phyloP scores from a whole-genome alignment of 768 basidiomycete genomes.

The Naganishia randhawae region DNA sequence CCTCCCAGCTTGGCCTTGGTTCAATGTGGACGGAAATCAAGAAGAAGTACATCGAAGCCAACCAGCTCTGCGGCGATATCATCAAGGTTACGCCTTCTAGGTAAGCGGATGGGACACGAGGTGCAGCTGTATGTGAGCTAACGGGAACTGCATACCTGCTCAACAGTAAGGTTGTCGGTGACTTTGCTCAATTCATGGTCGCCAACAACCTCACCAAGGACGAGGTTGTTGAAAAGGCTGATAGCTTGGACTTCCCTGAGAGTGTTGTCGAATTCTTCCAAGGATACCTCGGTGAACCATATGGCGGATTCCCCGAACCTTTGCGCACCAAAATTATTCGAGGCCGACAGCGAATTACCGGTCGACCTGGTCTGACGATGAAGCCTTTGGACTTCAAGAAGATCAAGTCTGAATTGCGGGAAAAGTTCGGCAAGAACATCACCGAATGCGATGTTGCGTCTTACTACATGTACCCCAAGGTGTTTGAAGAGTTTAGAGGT shows the following conservation, averaged over 20 bases:
- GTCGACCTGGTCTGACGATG: conserved; percentile 84
- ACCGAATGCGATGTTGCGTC: conserved; percentile 88
- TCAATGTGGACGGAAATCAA: conserved; percentile 97
- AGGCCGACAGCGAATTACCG: conserved; percentile 87
- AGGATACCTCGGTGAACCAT: conserved; percentile 95
- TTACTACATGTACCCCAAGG: conserved; percentile 99
- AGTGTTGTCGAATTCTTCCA: conserved; percentile 84
- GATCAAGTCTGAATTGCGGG: conserved; percentile 85
- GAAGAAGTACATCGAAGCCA: conserved; percentile 97
- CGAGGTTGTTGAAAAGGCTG: conserved; percentile 80
- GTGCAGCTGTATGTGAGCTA: neutral
- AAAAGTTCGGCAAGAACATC: conserved; percentile 93
- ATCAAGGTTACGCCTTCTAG: conserved; percentile 98
- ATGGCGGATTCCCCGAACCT: conserved; percentile 98
- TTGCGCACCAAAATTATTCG: conserved; percentile 86
- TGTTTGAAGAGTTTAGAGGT: conserved; percentile 93
- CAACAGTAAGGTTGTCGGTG: conserved; percentile 73
- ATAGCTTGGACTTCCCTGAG: conserved; percentile 84
- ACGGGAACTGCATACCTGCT: neutral
- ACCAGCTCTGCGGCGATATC: conserved; percentile 95
- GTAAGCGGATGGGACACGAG: neutral
- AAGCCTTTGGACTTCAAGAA: conserved; percentile 88
- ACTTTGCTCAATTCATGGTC: conserved; percentile 99
- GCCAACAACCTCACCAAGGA: conserved; percentile 83
- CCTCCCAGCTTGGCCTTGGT: conserved; percentile 90